Evolutionary conservation across 1,284 basidiomycete species (phyloP), one percentile per base, ranked within the genome.

Genomic region (Microstroma glucosiphilum): DNA sequence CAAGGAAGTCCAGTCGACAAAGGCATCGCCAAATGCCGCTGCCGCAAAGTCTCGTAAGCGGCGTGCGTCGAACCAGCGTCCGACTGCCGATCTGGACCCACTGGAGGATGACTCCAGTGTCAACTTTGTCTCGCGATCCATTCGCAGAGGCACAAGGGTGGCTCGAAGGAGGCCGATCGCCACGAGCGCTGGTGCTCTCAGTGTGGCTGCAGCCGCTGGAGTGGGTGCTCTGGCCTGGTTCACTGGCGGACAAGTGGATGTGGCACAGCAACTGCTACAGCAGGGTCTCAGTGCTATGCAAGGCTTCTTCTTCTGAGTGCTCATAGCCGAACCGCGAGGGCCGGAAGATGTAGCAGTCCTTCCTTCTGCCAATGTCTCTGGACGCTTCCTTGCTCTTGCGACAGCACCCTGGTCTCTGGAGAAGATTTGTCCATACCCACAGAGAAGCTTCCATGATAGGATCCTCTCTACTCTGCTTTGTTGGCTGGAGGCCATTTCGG

Each of bases 141-240:
- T 65, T 15, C 40, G 61, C 15, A 23, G 70, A 37, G 69, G 73
- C 43, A 68, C 68, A 7, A 63, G 66, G 56, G 72, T 54, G 6
- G 70, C 65, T 30, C 65, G 72, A 48, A 67, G 64, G 59, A 62
- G 72, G 25, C 74, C 74, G 15, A 63, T 77, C 13, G 68, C 69
- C 12, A 67, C 75, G 0, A 67, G 73, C 0, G 72, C 73, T 2
- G 69, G 77, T 57, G 71, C 70, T 15, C 59, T 77, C 8, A 69
- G 73, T 2, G 70, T 73, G 30, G 75, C 69, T 0, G 73, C 72
- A 40, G 76, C 76, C 6, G 64, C 75, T 0, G 76, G 75, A 42
- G 69, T 70, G 6, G 75, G 72, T 58, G 71, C 75, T 3, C 62
- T 72, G 23, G 75, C 75, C n/a, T 73, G 66, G 69, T 67, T 74